These are phyloP conservation scores for Moniliophthora roreri DNA, from an alignment of 1,284 basidiomycete species.

Conservation along the genomic window DNA sequence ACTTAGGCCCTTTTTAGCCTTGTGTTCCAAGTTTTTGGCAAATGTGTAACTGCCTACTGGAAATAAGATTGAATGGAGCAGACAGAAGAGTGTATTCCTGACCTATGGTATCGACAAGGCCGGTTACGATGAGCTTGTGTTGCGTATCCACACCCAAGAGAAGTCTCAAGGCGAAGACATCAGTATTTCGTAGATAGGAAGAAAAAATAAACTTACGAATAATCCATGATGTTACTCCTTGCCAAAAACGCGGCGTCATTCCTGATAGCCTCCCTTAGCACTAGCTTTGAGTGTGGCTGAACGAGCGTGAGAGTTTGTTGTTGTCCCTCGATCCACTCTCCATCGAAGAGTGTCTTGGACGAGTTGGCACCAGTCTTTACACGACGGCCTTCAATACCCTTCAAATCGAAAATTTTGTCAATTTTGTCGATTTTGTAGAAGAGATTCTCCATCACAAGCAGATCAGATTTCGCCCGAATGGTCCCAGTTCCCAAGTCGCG, in stretches of 20 bases:
- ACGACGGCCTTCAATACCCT: slow-evolving; percentile 74
- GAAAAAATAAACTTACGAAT: slow-evolving; percentile 49
- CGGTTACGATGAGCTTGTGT: slow-evolving; percentile 66
- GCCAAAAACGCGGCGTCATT: slow-evolving; percentile 73
- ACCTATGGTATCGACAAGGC: slow-evolving; percentile 82
- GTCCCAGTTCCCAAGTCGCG: slow-evolving; percentile 68
- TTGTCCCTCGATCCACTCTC: slow-evolving; percentile 81
- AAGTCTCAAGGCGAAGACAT: slow-evolving; percentile 37
- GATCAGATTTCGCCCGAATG: slow-evolving; percentile 65
- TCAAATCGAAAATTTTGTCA: slow-evolving; percentile 72
- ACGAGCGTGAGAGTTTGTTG: slow-evolving; percentile 63
- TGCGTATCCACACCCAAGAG: slow-evolving; percentile 67
- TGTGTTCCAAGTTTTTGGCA: slow-evolving; percentile 77
- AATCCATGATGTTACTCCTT: slow-evolving; percentile 81
- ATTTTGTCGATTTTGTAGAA: slow-evolving; percentile 72
- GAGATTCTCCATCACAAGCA: slow-evolving; percentile 81
- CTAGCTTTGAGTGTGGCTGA: slow-evolving; percentile 66
- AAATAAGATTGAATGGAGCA: neutral
- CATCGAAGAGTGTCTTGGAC: slow-evolving; percentile 69
- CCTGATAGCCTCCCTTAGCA: slow-evolving; percentile 66
- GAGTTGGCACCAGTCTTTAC: slow-evolving; percentile 48
- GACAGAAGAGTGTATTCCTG: neutral
- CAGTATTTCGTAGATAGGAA: neutral
- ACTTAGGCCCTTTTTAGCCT: slow-evolving; percentile 69
- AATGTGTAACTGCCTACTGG: slow-evolving; percentile 67